Evolutionary conservation across 1,139 yeast genomes (phyloP).

Genomic region (Pichia sorboxylosa): DNA sequence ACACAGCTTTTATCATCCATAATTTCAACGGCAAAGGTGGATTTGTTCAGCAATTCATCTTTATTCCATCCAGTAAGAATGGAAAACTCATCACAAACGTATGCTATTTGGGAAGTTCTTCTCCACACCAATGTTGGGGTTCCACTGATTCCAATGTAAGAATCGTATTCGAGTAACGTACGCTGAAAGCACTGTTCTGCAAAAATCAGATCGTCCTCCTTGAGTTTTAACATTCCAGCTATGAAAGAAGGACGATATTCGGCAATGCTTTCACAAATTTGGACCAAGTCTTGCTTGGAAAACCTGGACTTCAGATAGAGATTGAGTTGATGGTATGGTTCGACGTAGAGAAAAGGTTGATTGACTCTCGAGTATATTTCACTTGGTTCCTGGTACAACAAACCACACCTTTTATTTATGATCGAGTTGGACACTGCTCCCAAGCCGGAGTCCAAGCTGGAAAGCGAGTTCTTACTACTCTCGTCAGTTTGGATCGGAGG

Average conservation of each 20-base stretch:
- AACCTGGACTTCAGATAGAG: conserved; percentile 65
- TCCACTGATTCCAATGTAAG: conserved; percentile 71
- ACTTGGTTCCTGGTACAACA: conserved; percentile 52
- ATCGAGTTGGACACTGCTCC: neutral
- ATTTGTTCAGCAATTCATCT: conserved; percentile 49
- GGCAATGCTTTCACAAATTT: conserved; percentile 84
- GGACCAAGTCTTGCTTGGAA: conserved; percentile 47
- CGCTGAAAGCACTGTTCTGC: conserved; percentile 96
- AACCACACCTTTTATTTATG: conserved; percentile 19
- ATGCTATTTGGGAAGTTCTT: conserved; percentile 89
- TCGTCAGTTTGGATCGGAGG: neutral
- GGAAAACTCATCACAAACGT: conserved; percentile 87
- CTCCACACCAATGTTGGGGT: conserved; percentile 96
- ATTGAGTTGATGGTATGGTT: conserved; percentile 77
- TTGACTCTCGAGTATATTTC: conserved; percentile 68
- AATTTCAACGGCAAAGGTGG: conserved; percentile 75
- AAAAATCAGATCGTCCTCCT: conserved; percentile 83
- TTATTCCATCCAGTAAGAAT: conserved; percentile 82
- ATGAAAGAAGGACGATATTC: conserved; percentile 83
- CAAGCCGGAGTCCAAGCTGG: neutral
- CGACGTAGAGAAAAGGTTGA: conserved; percentile 76
- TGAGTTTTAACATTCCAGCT: conserved; percentile 79
- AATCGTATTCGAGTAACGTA: conserved; percentile 78
- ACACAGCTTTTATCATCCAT: conserved; percentile 81
- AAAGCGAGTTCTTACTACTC: neutral